A percentile compares a stretch with the other conserved stretches of the same genome.
Conservation (phyloP, 2,329 filamentous ascomycete genomes). For the Venturia asperata region DNA sequence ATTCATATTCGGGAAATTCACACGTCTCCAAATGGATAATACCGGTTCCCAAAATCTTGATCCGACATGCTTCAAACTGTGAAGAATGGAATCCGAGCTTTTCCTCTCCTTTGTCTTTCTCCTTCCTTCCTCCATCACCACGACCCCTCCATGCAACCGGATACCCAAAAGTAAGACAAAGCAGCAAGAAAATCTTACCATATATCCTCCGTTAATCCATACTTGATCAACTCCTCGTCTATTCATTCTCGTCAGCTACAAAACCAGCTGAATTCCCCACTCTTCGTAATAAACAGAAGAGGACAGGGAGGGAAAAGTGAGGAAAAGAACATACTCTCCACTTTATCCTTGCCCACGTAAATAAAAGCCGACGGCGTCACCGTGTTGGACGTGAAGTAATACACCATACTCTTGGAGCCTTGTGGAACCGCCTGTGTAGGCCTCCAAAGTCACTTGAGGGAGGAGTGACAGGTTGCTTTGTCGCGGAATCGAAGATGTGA, state of each 20-base stretch:
- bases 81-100: background rate
- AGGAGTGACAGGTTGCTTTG: too few species aligned
- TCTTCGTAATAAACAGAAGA: too few species aligned
- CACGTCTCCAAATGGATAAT: too few species aligned
- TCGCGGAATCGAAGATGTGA: background rate
- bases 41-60: too few species aligned
- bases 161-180: background rate
- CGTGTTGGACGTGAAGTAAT: constrained; percentile 84
- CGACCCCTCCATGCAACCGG: too few species aligned
- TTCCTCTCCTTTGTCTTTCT: background rate
- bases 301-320: constrained; percentile 10
- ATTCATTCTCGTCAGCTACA: constrained; percentile 21
- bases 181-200: constrained; percentile 52
- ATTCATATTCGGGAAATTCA: too few species aligned
- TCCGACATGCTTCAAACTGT: too few species aligned
- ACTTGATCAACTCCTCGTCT: constrained; percentile 96
- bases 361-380: constrained; percentile 78
- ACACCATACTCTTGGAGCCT: constrained; percentile 60
- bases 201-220: constrained; percentile 90
- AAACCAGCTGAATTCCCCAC: background rate
- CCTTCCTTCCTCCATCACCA: background rate
- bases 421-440: too few species aligned
- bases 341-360: constrained; percentile 98
- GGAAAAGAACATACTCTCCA: constrained; percentile 69
- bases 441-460: too few species aligned